These are phyloP conservation scores for Zymoseptoria ardabiliae DNA, from an alignment of 2,329 filamentous ascomycete species.

Conservation along the genomic window DNA sequence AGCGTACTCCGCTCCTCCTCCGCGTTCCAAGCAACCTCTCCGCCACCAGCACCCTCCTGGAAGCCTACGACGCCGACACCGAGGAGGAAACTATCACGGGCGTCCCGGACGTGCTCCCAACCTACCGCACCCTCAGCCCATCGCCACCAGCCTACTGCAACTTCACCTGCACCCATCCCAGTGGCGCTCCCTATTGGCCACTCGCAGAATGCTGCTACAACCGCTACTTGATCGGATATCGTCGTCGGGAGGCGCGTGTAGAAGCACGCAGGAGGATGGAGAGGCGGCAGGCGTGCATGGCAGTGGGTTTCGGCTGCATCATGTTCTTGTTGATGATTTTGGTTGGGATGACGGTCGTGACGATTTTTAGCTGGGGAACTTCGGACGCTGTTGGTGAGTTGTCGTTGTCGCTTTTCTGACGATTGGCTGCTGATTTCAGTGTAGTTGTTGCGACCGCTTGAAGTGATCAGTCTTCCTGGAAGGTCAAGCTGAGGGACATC, in stretches of 20 bases:
- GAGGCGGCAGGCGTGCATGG: too few relatives aligned
- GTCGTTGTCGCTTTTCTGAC: background rate
- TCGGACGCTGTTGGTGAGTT: background rate
- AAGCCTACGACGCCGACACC: background rate
- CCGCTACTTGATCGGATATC: background rate
- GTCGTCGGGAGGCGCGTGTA: background rate
- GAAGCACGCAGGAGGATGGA: background rate
- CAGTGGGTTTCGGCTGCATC: too few relatives aligned
- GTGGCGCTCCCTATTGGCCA: background rate
- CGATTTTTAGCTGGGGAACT: background rate
- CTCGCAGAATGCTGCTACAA: background rate
- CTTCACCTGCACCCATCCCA: background rate
- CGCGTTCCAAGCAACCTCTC: background rate
- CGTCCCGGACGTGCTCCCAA: background rate
- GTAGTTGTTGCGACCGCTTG: background rate
- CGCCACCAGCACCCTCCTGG: background rate
- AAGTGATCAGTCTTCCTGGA: background rate
- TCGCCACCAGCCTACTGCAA: background rate
- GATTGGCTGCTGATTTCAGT: background rate
- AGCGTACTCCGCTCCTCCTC: background rate
- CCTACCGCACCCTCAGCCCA: background rate
- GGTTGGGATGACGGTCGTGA: background rate
- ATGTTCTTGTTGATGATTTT: background rate
- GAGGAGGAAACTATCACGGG: background rate
- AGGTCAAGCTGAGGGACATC: background rate